Conservation (phyloP, 805 yeast species). For the Suhomyces sp. region DNA sequence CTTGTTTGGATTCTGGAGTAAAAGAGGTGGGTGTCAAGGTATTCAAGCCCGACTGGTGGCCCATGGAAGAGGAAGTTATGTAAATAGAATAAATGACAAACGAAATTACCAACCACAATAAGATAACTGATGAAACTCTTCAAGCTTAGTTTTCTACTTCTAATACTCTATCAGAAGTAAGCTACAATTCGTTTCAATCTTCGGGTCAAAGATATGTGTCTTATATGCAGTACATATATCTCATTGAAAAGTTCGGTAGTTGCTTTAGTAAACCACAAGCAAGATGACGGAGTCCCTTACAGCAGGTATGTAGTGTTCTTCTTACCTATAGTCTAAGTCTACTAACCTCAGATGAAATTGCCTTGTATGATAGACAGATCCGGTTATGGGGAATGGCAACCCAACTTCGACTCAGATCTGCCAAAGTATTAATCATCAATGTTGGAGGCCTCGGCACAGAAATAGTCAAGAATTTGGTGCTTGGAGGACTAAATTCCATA, state of each 20-base stretch:
- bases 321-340: neutral
- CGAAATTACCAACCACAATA: no score
- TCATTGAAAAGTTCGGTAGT: neutral
- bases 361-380: constrained; percentile 90
- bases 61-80: constrained; percentile 26
- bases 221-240: neutral
- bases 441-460: constrained; percentile 80
- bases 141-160: no score
- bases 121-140: no score
- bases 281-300: constrained; percentile 10
- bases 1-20: constrained; percentile 18
- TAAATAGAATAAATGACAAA: neutral
- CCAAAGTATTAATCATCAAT: constrained; percentile 67
- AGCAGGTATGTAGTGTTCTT: constrained; percentile 16
- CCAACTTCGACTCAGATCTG: constrained; percentile 69
- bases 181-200: no score
- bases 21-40: constrained; percentile 47
- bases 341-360: constrained; percentile 64
- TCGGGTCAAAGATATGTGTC: no score
- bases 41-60: constrained; percentile 76
- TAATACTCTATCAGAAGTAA: no score
- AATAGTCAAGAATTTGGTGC: constrained; percentile 74
- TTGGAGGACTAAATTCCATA: constrained; percentile 83
- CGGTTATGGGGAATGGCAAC: constrained; percentile 96
- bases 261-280: neutral